These are phyloP conservation scores for Nicotiana attenuata DNA, from an alignment of 257 asterid genomes.

Conservation along the genomic window DNA sequence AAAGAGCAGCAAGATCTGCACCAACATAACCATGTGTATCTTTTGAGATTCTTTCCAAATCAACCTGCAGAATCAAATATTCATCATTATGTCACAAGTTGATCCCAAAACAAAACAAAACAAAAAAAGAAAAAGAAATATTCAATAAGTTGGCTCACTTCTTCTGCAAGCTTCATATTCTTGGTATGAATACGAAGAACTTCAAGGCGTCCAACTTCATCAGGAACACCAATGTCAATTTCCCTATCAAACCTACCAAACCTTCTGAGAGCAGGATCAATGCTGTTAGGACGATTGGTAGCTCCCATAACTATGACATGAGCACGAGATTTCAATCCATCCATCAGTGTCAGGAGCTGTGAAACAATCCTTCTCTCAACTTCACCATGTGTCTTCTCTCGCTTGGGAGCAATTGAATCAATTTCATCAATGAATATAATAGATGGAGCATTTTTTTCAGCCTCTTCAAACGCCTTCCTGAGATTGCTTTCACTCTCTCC, in stretches of 20 bases:
- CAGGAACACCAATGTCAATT: conserved; percentile 62
- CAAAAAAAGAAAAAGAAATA: background rate
- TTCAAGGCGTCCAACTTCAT: conserved; percentile 61
- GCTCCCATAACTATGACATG: conserved; percentile 62
- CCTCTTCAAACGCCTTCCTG: conserved; percentile 64
- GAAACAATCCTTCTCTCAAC: conserved; percentile 63
- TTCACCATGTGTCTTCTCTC: conserved; percentile 60
- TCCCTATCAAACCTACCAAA: conserved; percentile 66
- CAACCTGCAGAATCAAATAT: conserved; percentile 34
- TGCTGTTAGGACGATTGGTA: conserved; percentile 56
- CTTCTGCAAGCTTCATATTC: conserved; percentile 58
- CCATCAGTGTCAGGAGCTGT: conserved; percentile 53
- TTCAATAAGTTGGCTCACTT: conserved; percentile 23
- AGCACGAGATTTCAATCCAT: conserved; percentile 50
- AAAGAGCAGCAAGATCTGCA: conserved; percentile 59
- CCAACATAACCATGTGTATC: conserved; percentile 56
- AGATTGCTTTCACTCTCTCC: conserved; percentile 67
- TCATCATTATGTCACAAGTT: background rate
- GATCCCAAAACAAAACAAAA: background rate
- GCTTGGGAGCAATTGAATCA: conserved; percentile 63
- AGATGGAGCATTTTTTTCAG: conserved; percentile 59
- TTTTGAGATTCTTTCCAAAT: conserved; percentile 44
- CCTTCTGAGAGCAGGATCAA: conserved; percentile 57
- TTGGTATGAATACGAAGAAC: conserved; percentile 60
- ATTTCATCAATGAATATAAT: conserved; percentile 52